Base-by-base conservation (phyloP, 1,284 basidiomycete genomes). In the Malassezia globosa region DNA sequence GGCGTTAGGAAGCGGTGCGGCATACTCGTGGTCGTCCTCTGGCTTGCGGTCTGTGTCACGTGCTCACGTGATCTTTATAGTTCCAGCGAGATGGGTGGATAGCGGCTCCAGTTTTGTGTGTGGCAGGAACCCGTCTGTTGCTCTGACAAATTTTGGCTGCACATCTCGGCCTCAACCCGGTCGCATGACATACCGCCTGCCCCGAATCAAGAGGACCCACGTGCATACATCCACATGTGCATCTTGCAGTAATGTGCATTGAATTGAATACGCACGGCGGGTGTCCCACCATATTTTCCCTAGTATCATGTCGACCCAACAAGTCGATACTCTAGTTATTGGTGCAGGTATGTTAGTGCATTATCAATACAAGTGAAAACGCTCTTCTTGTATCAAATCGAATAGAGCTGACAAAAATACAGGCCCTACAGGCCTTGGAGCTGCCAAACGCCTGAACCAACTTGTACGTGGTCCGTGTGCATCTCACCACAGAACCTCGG, bases 401-500 rank as follows among this genome's bases (percentile, higher is more conserved):
- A 6, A 1, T 26, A 18, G n/a, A n/a, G 21, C 10, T 26, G 14
- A 34, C 7, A n/a, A n/a, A n/a, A 26, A 19, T 36, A 21, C 38
- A 53, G 56, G 54, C 41, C 70, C 60, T 61, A 77, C 76, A 46
- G 76, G 76, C 55, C 71, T 77, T 16, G 76, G 76, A 45, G 76
- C 76, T 37, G 76, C 76, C 26, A 77, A 76, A 58, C 75, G 76
- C 46, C 72, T 77, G 21, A 53, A 77, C 54, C 76, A 77, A 61
- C 73, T 75, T 37, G 72, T 72, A 29, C 52, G 66, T 55, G n/a
- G 8, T 13, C 11, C 39, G 46, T n/a, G 19, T 22, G 8, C 22
- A 11, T 4, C 23, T 37, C 23, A 45, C 10, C n/a, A 58, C 46
- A 73, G 73, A 75, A 74, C 58, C 64, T 72, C 42, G 61, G 61